phyloP scores from a whole-genome alignment of 306 rosid species.

The Inga oerstediana region DNA sequence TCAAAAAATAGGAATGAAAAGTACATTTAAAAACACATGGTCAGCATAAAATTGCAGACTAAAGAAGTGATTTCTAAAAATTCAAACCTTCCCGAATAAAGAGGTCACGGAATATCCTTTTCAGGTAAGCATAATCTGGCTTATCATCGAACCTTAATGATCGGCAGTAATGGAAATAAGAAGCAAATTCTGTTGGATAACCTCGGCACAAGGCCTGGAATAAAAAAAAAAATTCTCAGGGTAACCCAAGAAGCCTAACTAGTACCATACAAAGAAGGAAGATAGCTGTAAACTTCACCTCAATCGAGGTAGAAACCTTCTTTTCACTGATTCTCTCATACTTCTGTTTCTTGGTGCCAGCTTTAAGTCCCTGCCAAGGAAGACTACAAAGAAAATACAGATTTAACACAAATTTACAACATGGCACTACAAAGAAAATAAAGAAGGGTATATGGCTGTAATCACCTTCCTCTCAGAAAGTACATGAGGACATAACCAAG shows the following conservation, averaged over 20 bases:
- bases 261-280: not conserved
- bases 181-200: slow-evolving; percentile 96
- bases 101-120: slow-evolving; percentile 94
- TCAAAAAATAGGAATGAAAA: slow-evolving; percentile 8
- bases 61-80: slow-evolving; percentile 9
- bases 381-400: slow-evolving; percentile 51
- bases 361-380: slow-evolving; percentile 99
- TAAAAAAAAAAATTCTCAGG: slow-evolving; percentile 36
- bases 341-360: slow-evolving; percentile 95
- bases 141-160: slow-evolving; percentile 91
- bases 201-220: slow-evolving; percentile 93
- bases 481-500: slow-evolving; percentile 92
- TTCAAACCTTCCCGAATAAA: slow-evolving; percentile 91
- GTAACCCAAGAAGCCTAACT: not conserved
- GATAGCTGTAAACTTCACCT: slow-evolving; percentile 47
- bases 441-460: slow-evolving; percentile 26
- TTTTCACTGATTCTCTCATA: slow-evolving; percentile 94
- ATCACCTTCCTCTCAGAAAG: slow-evolving; percentile 88
- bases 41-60: not conserved
- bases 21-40: not conserved
- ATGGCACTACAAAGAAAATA: not conserved
- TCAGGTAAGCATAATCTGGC: slow-evolving; percentile 96
- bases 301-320: slow-evolving; percentile 90
- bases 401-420: not conserved
- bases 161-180: slow-evolving; percentile 97